These are phyloP conservation scores for Mycosarcoma maydis DNA, from an alignment of 1,284 basidiomycete species.

Conservation along the genomic window DNA sequence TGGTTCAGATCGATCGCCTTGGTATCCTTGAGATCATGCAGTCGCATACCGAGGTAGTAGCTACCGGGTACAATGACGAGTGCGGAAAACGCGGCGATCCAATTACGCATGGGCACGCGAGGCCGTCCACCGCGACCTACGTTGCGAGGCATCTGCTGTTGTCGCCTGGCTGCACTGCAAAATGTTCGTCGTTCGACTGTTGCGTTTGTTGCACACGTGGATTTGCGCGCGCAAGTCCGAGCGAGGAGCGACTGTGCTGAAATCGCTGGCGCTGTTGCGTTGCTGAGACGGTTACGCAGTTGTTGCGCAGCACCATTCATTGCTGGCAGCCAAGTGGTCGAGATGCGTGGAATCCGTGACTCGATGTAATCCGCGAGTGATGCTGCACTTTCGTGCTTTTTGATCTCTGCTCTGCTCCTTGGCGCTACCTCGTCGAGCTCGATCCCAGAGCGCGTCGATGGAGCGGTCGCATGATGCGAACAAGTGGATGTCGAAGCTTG, in stretches of 20 bases:
- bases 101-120: slow-evolving; percentile 23
- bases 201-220: slow-evolving; percentile 1
- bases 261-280: neutral
- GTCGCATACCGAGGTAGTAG: slow-evolving; percentile 35
- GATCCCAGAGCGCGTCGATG: neutral
- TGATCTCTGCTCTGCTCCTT: slow-evolving; percentile 7
- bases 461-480: neutral
- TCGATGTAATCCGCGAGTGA: slow-evolving; percentile 20
- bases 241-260: slow-evolving; percentile 5
- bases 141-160: neutral
- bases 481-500: too few relatives aligned
- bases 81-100: slow-evolving; percentile 43
- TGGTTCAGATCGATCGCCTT: slow-evolving; percentile 9
- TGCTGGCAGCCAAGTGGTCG: neutral
- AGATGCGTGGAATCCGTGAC: slow-evolving; percentile 1
- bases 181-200: neutral
- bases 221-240: neutral
- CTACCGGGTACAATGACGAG: slow-evolving; percentile 34
- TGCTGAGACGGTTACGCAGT: slow-evolving; percentile 11
- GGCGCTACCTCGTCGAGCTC: slow-evolving; percentile 18
- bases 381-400: slow-evolving; percentile 17
- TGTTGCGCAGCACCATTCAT: slow-evolving; percentile 8
- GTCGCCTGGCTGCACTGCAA: slow-evolving; percentile 5
- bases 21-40: slow-evolving; percentile 30
- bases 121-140: slow-evolving; percentile 2